Evolutionary conservation across 2,329 filamentous ascomycete species (phyloP), one percentile per base, ranked within the genome.

Genomic region (Neophaeococcomyces mojaviensis): DNA sequence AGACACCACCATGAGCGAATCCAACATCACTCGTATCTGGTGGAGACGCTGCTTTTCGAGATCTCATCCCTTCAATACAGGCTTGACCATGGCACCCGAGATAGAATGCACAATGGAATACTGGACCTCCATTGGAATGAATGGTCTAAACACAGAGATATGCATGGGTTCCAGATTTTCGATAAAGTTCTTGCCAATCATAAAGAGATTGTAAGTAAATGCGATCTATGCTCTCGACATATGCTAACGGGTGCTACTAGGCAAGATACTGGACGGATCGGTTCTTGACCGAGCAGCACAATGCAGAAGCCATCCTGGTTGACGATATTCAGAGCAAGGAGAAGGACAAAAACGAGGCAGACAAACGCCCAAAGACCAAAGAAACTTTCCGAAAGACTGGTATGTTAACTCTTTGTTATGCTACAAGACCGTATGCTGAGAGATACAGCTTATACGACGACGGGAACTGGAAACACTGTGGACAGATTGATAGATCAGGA

Each of bases 101-200:
- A 39, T 18, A 33, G 33, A 20, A 38, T 46, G 43, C 34, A 46
- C 34, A 32, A 38, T 18, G 35, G 43, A 7, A 34, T 38, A 16
- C 28, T 39, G 8, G 36, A 38, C 16, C 26, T 39, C 13, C 43
- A 38, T 18, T 46, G 43, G 43, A 19, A 46, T 10, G 43, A 46
- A 28, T 46, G 43, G 34, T 7, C 43, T 7, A 10, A 12, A 13
- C 41, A 36, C 6, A 28, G 32, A 44, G 12, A 30, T 2, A 44
- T 13, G 20, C 41, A 44, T 22, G 30, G 31, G 8, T 28, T 22
- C 22, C 7, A 36, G n/a, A 3, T 13, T 15, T 36, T 44, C 31
- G 18, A 28, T 6, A 28, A 44, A 16, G 24, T 38, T 13, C 24
- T 44, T 28, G 30, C 19, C 3, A n/a, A 6, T 10, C 41, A 44